These are phyloP conservation scores for Diaporthe sp. DNA, from an alignment of 2,329 filamentous ascomycete genomes.

Conservation along the genomic window DNA sequence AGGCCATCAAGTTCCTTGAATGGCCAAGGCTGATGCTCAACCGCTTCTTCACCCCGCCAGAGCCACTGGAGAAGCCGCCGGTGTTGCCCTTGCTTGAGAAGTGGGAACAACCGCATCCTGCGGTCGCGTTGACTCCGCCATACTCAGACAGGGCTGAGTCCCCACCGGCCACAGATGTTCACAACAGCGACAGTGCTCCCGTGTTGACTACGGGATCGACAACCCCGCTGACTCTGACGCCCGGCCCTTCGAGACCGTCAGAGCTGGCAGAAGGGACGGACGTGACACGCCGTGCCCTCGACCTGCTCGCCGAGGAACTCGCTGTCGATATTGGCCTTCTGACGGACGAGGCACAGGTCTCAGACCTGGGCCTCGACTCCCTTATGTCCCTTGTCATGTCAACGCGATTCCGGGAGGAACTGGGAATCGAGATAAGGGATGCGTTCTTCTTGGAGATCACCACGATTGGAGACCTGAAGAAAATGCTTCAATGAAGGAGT, in stretches of 20 bases:
- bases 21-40: constrained; percentile 21
- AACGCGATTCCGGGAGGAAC: not conserved
- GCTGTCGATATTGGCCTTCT: not conserved
- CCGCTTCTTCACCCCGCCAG: constrained; percentile 21
- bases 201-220: not conserved
- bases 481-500: not conserved
- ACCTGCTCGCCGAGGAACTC: not conserved
- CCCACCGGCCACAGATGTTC: not conserved
- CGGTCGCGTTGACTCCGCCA: not conserved
- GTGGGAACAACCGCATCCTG: not conserved
- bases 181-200: not conserved
- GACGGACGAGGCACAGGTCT: not conserved
- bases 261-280: not conserved
- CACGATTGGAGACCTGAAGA: not conserved
- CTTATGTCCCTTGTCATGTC: not conserved
- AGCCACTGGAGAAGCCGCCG: not conserved
- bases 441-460: not conserved
- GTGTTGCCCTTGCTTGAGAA: not conserved
- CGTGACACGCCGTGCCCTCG: not conserved
- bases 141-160: not conserved
- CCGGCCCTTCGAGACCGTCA: not conserved
- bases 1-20: not conserved
- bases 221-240: not conserved
- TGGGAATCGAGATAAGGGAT: not conserved
- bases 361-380: not conserved